A percentile compares a stretch with the other conserved stretches of the same genome.
These are phyloP conservation scores for Globisporangium uncinulatum DNA, from an alignment of 352 stramenopile genomes.

Conservation along the genomic window DNA sequence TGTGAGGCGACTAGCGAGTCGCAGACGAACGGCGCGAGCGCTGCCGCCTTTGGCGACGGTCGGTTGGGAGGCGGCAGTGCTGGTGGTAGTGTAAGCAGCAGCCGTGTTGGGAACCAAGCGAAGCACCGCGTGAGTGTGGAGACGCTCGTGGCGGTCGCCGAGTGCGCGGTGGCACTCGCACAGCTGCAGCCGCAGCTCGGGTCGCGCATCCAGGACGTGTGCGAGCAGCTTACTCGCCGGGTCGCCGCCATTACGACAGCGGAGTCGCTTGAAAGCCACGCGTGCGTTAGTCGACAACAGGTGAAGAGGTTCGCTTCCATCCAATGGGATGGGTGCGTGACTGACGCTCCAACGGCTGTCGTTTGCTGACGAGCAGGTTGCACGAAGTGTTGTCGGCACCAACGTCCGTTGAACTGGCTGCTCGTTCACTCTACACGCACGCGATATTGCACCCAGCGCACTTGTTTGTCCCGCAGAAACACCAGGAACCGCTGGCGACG, in stretches of 20 bases:
- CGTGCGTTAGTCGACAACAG: slow-evolving; percentile 4
- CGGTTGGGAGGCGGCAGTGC: slow-evolving; percentile 22
- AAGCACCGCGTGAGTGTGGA: slow-evolving; percentile 14
- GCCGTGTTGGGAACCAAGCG: slow-evolving; percentile 9
- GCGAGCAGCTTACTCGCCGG: slow-evolving; percentile 19
- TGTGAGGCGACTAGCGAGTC: slow-evolving; percentile 17
- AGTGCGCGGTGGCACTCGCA: slow-evolving; percentile 31
- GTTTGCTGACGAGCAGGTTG: not conserved
- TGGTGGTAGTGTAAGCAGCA: slow-evolving; percentile 8
- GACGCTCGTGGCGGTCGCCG: slow-evolving; percentile 27
- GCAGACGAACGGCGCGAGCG: not conserved
- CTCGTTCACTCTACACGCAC: slow-evolving; percentile 17
- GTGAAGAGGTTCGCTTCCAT: not conserved
- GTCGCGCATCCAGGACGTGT: slow-evolving; percentile 21
- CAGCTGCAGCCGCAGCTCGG: slow-evolving; percentile 21
- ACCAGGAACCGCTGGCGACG: not conserved
- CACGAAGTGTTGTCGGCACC: slow-evolving; percentile 2
- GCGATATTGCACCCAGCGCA: slow-evolving; percentile 34
- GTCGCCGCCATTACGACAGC: not conserved
- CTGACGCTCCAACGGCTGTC: not conserved
- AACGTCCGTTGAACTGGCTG: not conserved
- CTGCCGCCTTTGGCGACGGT: slow-evolving; percentile 33
- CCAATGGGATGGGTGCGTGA: not conserved
- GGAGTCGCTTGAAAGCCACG: slow-evolving; percentile 6
- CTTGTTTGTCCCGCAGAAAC: slow-evolving; percentile 25